Percentiles rank a stretch among this genome's conserved stretches.
These are phyloP conservation scores for Herpetomonas muscarum DNA, from an alignment of 208 protist genomes.

Conservation along the genomic window DNA sequence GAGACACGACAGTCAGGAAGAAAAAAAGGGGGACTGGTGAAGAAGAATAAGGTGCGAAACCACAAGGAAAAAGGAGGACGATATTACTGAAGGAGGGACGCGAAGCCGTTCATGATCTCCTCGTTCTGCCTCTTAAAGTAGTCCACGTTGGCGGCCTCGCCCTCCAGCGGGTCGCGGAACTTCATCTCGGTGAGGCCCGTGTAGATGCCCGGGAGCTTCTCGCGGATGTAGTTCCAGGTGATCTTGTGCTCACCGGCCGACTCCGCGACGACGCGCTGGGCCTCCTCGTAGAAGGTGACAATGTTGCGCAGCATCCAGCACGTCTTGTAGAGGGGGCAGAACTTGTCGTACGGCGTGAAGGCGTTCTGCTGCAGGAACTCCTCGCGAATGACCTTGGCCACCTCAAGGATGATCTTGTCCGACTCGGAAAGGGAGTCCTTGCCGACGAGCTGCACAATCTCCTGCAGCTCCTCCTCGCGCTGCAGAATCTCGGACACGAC, in stretches of 20 bases:
- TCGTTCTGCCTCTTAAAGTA: conserved; percentile 90
- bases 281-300: conserved; percentile 96
- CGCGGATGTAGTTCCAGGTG: conserved; percentile 94
- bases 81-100: conserved; percentile 72
- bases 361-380: conserved; percentile 99
- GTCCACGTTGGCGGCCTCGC: conserved; percentile 79
- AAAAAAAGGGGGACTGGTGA: conserved; percentile 3
- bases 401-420: conserved; percentile 99
- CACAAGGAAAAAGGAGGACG: conserved; percentile 1
- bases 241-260: conserved; percentile 93
- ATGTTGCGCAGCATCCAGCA: conserved; percentile 98
- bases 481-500: conserved; percentile 97
- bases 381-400: conserved; percentile 99
- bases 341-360: conserved; percentile 98
- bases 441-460: conserved; percentile 99
- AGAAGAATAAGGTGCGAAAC: conserved; percentile 2
- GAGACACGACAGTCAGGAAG: no score
- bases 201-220: conserved; percentile 85
- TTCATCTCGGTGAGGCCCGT: conserved; percentile 90
- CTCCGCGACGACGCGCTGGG: conserved; percentile 88
- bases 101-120: conserved; percentile 81
- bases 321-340: conserved; percentile 98
- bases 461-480: conserved; percentile 98
- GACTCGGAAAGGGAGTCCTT: conserved; percentile 99
- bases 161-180: conserved; percentile 86